phyloP scores from a whole-genome alignment of 768 basidiomycete genomes.

The Sporobolomyces pararoseus region DNA sequence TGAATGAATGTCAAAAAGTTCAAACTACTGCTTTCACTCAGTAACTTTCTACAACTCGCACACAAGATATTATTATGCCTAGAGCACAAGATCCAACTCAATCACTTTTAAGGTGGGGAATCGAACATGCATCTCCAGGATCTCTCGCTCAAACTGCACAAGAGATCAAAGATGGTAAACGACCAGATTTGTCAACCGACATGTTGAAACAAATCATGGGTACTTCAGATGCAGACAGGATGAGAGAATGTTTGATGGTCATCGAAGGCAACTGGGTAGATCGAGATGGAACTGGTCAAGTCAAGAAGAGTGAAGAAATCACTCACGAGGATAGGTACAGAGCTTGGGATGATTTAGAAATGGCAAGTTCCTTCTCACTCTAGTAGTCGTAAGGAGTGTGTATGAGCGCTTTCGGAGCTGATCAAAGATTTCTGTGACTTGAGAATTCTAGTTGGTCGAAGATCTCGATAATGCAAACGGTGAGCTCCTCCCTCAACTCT shows the following conservation, averaged over 20 bases:
- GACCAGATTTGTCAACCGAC: constrained; percentile 64
- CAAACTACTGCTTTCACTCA: neutral
- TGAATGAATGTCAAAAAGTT: neutral
- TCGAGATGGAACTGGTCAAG: constrained; percentile 52
- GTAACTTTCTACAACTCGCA: no score
- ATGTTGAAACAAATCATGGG: constrained; percentile 82
- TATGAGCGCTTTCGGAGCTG: neutral
- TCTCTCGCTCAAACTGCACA: constrained; percentile 47
- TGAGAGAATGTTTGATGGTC: constrained; percentile 57
- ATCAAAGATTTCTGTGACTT: neutral
- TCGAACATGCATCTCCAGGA: constrained; percentile 59
- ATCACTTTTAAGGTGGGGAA: constrained; percentile 73
- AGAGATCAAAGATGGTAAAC: constrained; percentile 49
- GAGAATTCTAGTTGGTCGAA: constrained; percentile 64
- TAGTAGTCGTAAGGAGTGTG: neutral
- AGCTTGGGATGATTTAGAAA: constrained; percentile 69
- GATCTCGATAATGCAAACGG: constrained; percentile 88
- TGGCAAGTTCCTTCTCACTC: constrained; percentile 57
- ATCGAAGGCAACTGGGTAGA: constrained; percentile 35
- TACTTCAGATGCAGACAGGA: constrained; percentile 71
- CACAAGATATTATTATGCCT: no score
- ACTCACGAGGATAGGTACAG: constrained; percentile 60
- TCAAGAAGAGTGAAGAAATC: constrained; percentile 56
- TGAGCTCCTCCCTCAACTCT: constrained; percentile 45
- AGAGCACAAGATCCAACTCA: constrained; percentile 56